phyloP scores from a whole-genome alignment of 83 land plant genomes.

The Isoetes engelmannii region DNA sequence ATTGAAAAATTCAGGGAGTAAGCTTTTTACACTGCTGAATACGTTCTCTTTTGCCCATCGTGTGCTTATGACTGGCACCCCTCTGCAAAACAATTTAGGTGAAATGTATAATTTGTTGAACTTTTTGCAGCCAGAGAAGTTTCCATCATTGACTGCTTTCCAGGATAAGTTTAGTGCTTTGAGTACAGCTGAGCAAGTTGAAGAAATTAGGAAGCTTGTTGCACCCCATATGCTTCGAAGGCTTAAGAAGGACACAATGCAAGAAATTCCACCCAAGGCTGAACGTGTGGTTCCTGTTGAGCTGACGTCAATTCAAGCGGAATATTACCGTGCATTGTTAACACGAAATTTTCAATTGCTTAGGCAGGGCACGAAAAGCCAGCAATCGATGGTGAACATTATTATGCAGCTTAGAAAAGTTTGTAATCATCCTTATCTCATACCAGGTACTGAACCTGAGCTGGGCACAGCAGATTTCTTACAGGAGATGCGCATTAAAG shows the following conservation, averaged over 20 bases:
- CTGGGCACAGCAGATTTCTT: slow-evolving; percentile 72
- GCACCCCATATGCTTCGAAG: slow-evolving; percentile 98
- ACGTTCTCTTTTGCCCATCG: slow-evolving; percentile 81
- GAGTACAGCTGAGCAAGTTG: slow-evolving; percentile 85
- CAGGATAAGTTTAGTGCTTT: slow-evolving; percentile 85
- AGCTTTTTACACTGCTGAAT: slow-evolving; percentile 78
- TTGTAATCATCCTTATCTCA: slow-evolving; percentile 97
- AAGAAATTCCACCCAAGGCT: slow-evolving; percentile 82
- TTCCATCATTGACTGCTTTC: slow-evolving; percentile 85
- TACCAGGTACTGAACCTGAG: slow-evolving; percentile 93
- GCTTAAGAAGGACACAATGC: slow-evolving; percentile 96
- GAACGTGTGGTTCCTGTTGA: slow-evolving; percentile 95
- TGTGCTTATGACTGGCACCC: slow-evolving; percentile 86
- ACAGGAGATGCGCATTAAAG: slow-evolving; percentile 98
- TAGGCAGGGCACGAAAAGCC: slow-evolving; percentile 54
- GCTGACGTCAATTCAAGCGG: slow-evolving; percentile 78
- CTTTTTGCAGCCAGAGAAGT: slow-evolving; percentile 82
- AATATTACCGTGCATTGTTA: slow-evolving; percentile 89
- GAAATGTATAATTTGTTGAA: slow-evolving; percentile 88
- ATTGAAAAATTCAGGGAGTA: slow-evolving; percentile 75
- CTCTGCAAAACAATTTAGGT: slow-evolving; percentile 84
- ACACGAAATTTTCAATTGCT: slow-evolving; percentile 87
- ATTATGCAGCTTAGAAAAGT: slow-evolving; percentile 95
- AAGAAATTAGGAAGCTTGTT: slow-evolving; percentile 91
- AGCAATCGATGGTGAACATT: slow-evolving; percentile 83